Percentiles rank a stretch among this genome's conserved stretches.
phyloP scores from a whole-genome alignment of 108 stramenopile genomes.

The Aurantiochytrium sp. region DNA sequence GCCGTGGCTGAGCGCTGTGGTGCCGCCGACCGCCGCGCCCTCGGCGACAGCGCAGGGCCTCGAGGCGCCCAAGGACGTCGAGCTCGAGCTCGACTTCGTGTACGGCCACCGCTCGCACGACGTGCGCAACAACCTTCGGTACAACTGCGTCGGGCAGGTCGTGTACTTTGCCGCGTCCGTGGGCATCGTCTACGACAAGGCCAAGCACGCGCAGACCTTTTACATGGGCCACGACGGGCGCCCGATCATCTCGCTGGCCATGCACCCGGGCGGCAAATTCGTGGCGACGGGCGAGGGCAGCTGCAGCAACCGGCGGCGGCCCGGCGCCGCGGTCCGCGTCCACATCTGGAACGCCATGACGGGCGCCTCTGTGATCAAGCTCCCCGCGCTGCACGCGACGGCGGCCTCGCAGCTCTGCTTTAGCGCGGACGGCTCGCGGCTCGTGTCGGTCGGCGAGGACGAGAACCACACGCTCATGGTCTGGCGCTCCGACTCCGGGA shows the following conservation, averaged over 20 bases:
- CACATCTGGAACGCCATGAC: constrained; percentile 54
- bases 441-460: constrained; percentile 55
- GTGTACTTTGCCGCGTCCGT: constrained; percentile 43
- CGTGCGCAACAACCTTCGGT: constrained; percentile 53
- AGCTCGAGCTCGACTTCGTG: constrained; percentile 53
- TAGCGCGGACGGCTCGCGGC: constrained; percentile 47
- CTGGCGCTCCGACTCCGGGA: constrained; percentile 55
- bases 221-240: constrained; percentile 53
- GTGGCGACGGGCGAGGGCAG: constrained; percentile 63
- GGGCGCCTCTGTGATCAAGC: constrained; percentile 37
- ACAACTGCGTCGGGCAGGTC: constrained; percentile 48
- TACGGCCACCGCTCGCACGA: constrained; percentile 56
- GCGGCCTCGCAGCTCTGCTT: constrained; percentile 58
- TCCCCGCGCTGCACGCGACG: constrained; percentile 46
- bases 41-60: not conserved
- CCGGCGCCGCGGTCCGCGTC: constrained; percentile 38
- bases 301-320: not conserved
- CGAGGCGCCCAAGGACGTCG: not conserved
- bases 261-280: constrained; percentile 50
- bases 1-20: constrained; percentile 20
- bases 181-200: constrained; percentile 44
- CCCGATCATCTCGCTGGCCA: constrained; percentile 55
- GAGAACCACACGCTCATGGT: constrained; percentile 51
- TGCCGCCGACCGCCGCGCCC: not conserved
- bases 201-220: constrained; percentile 47